A percentile compares a stretch with the other conserved stretches of the same genome.
Conservation (phyloP, 148 eudicot genomes). For the Fagopyrum tataricum region DNA sequence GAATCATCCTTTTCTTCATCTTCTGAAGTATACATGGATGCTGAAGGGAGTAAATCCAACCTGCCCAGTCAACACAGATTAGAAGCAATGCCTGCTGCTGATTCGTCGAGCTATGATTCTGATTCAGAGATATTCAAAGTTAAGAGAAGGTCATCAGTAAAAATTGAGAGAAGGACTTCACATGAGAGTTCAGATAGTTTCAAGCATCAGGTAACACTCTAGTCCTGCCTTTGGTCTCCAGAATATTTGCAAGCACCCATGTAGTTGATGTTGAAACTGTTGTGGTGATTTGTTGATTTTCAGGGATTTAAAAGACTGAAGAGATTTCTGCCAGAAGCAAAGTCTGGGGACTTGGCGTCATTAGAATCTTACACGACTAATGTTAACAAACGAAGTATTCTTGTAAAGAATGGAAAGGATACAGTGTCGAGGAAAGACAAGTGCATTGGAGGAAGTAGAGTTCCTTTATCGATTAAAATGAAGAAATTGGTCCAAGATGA, state of each 20-base stretch:
- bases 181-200: slow-evolving; percentile 20
- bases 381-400: background rate
- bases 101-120: slow-evolving; percentile 67
- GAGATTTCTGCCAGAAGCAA: slow-evolving; percentile 39
- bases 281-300: slow-evolving; percentile 13
- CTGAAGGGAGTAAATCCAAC: slow-evolving; percentile 14
- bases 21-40: slow-evolving; percentile 26
- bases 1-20: slow-evolving; percentile 28
- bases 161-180: slow-evolving; percentile 32
- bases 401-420: background rate
- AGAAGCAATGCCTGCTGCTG: slow-evolving; percentile 26
- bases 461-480: slow-evolving; percentile 38
- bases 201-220: slow-evolving; percentile 48
- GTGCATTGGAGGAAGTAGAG: slow-evolving; percentile 19
- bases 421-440: slow-evolving; percentile 10
- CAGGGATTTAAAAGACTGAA: slow-evolving; percentile 68
- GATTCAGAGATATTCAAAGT: slow-evolving; percentile 89
- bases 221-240: background rate
- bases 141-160: slow-evolving; percentile 62
- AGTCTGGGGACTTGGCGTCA: background rate
- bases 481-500: slow-evolving; percentile 38
- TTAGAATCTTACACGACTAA: background rate
- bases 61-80: slow-evolving; percentile 16
- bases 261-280: background rate
- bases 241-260: background rate